phyloP scores from a whole-genome alignment of 2,329 filamentous ascomycete genomes.

The Coccinonectria pachysandricola region DNA sequence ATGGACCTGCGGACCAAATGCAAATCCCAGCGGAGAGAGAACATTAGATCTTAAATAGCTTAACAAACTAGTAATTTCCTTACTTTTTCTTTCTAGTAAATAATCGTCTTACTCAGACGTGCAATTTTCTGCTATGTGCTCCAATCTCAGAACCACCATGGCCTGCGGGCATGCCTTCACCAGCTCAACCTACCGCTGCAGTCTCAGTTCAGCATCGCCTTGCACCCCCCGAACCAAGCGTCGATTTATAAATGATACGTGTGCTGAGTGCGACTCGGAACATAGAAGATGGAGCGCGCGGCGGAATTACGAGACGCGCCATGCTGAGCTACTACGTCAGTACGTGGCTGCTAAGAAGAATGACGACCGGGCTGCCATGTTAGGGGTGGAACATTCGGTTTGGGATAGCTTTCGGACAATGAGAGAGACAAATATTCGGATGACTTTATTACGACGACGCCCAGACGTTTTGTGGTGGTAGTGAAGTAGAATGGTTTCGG shows the following conservation, averaged over 20 bases:
- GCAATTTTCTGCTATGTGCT: too few relatives aligned
- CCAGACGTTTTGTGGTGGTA: conserved; percentile 16
- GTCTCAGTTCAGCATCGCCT: conserved; percentile 2
- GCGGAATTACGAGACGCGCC: conserved; percentile 18
- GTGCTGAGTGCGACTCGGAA: conserved; percentile 25
- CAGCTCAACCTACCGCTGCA: conserved; percentile 7
- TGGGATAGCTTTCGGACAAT: conserved; percentile 10
- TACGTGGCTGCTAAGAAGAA: conserved; percentile 17
- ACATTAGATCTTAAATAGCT: too few relatives aligned
- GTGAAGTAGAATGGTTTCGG: too few relatives aligned
- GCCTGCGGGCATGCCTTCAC: conserved; percentile 18
- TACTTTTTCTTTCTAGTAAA: too few relatives aligned
- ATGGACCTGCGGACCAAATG: too few relatives aligned
- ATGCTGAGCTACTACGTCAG: conserved; percentile 15
- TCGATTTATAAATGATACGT: conserved; percentile 24
- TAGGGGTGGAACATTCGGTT: conserved; percentile 12
- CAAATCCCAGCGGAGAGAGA: too few relatives aligned
- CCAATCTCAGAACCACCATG: conserved; percentile 15
- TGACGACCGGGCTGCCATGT: conserved; percentile 16
- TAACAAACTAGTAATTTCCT: too few relatives aligned
- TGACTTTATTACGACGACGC: conserved; percentile 10
- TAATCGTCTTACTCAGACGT: neutral
- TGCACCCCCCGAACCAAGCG: conserved; percentile 8
- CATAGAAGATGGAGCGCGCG: conserved; percentile 16
- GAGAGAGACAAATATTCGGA: conserved; percentile 14